Percentiles rank a stretch among this genome's conserved stretches.
phyloP scores from a whole-genome alignment of 345 rosid species.

The Gossypium turneri region DNA sequence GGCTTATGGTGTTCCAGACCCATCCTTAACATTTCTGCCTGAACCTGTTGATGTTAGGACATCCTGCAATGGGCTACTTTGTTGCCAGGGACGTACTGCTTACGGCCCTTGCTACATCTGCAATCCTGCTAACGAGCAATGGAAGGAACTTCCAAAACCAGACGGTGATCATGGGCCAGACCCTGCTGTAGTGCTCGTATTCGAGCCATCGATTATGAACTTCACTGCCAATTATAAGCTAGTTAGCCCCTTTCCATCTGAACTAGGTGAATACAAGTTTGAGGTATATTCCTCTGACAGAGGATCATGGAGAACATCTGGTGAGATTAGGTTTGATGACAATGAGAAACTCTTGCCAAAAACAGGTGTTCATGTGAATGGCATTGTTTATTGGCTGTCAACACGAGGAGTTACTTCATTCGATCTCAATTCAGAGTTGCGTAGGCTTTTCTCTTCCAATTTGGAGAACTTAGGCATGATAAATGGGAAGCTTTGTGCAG shows the following conservation, averaged over 20 bases:
- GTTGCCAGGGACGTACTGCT: conserved; percentile 43
- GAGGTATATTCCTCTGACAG: conserved; percentile 41
- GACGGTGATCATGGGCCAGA: conserved; percentile 37
- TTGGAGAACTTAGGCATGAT: conserved; percentile 24
- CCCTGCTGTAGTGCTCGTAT: conserved; percentile 42
- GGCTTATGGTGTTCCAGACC: conserved; percentile 47
- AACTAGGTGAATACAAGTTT: conserved; percentile 40
- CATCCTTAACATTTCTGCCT: conserved; percentile 40
- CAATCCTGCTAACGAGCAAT: conserved; percentile 42
- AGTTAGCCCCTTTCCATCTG: conserved; percentile 40
- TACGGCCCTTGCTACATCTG: conserved; percentile 40
- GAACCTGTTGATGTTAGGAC: conserved; percentile 39
- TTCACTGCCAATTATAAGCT: conserved; percentile 41
- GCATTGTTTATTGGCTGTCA: conserved; percentile 35
- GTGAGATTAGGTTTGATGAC: conserved; percentile 34
- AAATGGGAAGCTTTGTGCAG: conserved; percentile 30
- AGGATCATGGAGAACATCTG: conserved; percentile 40
- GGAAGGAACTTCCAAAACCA: conserved; percentile 39
- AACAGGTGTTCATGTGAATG: conserved; percentile 30
- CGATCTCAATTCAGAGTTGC: conserved; percentile 36
- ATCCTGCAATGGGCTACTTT: conserved; percentile 45
- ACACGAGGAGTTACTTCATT: conserved; percentile 26
- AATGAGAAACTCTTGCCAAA: conserved; percentile 17
- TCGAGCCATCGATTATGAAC: conserved; percentile 38
- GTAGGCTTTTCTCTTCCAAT: conserved; percentile 4